Percentiles rank a stretch among this genome's conserved stretches.
Conservation (phyloP, 2,329 filamentous ascomycete species). For the Alternaria viburni region DNA sequence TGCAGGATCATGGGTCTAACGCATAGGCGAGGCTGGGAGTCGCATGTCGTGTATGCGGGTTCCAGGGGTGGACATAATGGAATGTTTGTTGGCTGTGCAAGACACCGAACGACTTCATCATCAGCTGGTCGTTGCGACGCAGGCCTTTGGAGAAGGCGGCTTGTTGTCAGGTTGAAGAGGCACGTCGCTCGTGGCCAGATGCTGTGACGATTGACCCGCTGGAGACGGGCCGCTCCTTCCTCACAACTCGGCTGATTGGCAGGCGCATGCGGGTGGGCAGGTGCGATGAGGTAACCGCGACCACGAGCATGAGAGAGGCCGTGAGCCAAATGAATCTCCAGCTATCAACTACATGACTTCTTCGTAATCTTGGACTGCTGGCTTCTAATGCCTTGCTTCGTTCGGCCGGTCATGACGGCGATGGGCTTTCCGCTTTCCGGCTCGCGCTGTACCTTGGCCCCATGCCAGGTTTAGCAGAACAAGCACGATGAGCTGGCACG, state of each 20-base stretch:
- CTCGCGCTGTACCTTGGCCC: constrained; percentile 19
- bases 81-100: background rate
- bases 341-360: background rate
- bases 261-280: constrained; percentile 9
- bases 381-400: constrained; percentile 9
- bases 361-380: background rate
- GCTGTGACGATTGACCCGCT: constrained; percentile 9
- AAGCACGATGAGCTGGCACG: constrained; percentile 17
- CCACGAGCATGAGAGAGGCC: constrained; percentile 6
- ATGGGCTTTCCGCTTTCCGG: constrained; percentile 9
- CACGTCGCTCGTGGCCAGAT: background rate
- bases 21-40: constrained; percentile 11
- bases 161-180: background rate
- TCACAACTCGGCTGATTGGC: constrained; percentile 16
- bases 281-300: constrained; percentile 17
- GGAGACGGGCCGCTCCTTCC: constrained; percentile 16
- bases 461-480: constrained; percentile 21
- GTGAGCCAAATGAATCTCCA: background rate
- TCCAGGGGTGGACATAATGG: constrained; percentile 12
- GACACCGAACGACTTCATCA: background rate
- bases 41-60: constrained; percentile 11
- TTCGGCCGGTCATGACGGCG: constrained; percentile 10
- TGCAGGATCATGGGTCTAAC: background rate
- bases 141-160: background rate
- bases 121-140: background rate